These are phyloP conservation scores for Candida schatavii DNA, from an alignment of 805 yeast genomes.

Conservation along the genomic window DNA sequence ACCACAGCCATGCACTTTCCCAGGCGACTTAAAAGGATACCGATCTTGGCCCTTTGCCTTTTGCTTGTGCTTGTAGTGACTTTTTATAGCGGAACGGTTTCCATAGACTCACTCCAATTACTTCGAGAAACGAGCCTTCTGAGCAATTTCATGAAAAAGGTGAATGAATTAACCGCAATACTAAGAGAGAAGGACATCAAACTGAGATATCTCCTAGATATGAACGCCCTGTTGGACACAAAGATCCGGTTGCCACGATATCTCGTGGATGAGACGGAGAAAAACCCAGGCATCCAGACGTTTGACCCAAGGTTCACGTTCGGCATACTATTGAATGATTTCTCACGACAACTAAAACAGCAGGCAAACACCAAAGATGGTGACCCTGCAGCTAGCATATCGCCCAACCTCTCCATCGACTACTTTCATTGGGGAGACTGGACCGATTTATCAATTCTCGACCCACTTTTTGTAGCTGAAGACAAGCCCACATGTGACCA, in stretches of 20 bases:
- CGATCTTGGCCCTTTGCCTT: not conserved
- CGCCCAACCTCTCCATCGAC: not conserved
- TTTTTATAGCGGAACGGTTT: not conserved
- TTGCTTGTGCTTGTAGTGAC: not conserved
- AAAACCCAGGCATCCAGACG: conserved; percentile 11
- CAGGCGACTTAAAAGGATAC: not conserved
- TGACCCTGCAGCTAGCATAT: not conserved
- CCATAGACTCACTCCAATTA: not conserved
- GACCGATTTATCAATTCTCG: conserved; percentile 20
- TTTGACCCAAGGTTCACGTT: conserved; percentile 31
- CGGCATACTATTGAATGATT: conserved; percentile 17
- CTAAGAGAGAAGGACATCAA: not conserved
- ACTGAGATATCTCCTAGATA: not conserved
- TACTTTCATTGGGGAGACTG: conserved; percentile 36
- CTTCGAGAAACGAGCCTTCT: not conserved
- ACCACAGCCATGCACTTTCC: not conserved
- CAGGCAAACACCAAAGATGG: conserved; percentile 1
- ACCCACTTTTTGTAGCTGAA: conserved; percentile 10
- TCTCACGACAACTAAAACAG: conserved; percentile 11
- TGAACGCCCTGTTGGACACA: not conserved
- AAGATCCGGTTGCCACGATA: conserved; percentile 13
- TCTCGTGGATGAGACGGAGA: conserved; percentile 6
- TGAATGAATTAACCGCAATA: not conserved
- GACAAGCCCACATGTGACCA: conserved; percentile 16
- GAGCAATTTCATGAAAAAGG: not conserved